Evolutionary conservation across 352 stramenopile species (phyloP), one percentile per base, ranked within the genome.

Genomic region (Phytophthora agathidicida): DNA sequence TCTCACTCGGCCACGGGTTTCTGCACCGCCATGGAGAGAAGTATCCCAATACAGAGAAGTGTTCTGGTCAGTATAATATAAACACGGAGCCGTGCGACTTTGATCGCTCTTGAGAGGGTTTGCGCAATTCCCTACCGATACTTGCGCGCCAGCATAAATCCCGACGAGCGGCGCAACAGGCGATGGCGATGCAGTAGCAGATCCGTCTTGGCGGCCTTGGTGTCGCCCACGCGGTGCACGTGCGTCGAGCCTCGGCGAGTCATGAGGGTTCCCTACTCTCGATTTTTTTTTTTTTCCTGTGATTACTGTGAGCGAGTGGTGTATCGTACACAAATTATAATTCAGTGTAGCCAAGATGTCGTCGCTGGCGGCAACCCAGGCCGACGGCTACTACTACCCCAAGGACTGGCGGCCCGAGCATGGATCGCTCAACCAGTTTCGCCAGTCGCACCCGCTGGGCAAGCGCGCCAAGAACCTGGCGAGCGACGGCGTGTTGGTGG

Each of bases 321-420:
- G 45, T 53, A 31, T 5, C 5, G 30, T 11, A 53, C 45, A 53
- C 31, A 30, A 33, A 30, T 28, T 30, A 31, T 33, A 28, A 32
- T 47, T n/a, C n/a, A n/a, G n/a, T n/a, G n/a, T n/a, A n/a, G n/a
- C n/a, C n/a, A 31, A 31, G 16, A 99, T 99, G 97, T 98, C 92
- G 45, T 98, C 91, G 19, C 78, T 99, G 44, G 87, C 96, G 19
- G 97, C 97, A 16, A 91, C 96, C n/a, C 95, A 98, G 68, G 96
- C 96, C 4, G 97, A 99, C 76, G 97, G 97, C 49, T 99, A 97
- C 72, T 99, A 99, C 71, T 97, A 98, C 46, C 97, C 97, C 14
- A 78, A 91, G 20, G 86, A 96, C 22, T 99, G 91, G 90, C 72
- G 77, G 9, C 92, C 91, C 1, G 85, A 94, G 52, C 67, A 86